Evolutionary conservation across 192 early-diverging fungal species (phyloP).

Genomic region (Jimgerdemannia flammicorona): DNA sequence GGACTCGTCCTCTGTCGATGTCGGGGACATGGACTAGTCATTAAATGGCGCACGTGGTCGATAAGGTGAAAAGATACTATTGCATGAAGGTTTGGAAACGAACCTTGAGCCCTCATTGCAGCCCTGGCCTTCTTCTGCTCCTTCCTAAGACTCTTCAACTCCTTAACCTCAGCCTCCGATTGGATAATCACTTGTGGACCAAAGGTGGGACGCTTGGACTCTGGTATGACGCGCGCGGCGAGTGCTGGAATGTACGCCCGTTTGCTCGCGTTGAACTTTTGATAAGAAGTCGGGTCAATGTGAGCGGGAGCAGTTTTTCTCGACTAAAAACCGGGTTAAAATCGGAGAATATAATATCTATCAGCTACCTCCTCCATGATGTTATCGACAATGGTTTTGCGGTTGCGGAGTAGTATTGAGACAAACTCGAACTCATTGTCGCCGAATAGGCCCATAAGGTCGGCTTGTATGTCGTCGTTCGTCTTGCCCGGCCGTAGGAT

Average conservation of each 20-base stretch:
- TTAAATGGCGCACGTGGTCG: no score
- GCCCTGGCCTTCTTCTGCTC: slow-evolving; percentile 58
- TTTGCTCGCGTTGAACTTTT: slow-evolving; percentile 10
- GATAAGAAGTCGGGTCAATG: not conserved
- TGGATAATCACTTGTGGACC: slow-evolving; percentile 65
- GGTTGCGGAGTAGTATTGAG: slow-evolving; percentile 48
- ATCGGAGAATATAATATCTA: not conserved
- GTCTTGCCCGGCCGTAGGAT: slow-evolving; percentile 54
- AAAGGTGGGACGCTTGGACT: slow-evolving; percentile 37
- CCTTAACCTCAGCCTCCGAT: slow-evolving; percentile 55
- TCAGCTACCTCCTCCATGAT: slow-evolving; percentile 47
- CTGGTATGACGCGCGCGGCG: not conserved
- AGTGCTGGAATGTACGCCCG: slow-evolving; percentile 1
- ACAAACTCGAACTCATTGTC: slow-evolving; percentile 72
- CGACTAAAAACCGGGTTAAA: no score
- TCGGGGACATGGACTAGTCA: no score
- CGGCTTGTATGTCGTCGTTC: slow-evolving; percentile 63
- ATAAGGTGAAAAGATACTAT: not conserved
- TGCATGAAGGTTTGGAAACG: not conserved
- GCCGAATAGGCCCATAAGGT: slow-evolving; percentile 70
- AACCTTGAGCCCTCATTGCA: not conserved
- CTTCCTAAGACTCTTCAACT: slow-evolving; percentile 58
- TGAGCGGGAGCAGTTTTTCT: no score
- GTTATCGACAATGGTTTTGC: slow-evolving; percentile 56
- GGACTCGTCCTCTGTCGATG: slow-evolving; percentile 39